Conservation (phyloP, 805 yeast genomes). For the Saturnispora hagleri region DNA sequence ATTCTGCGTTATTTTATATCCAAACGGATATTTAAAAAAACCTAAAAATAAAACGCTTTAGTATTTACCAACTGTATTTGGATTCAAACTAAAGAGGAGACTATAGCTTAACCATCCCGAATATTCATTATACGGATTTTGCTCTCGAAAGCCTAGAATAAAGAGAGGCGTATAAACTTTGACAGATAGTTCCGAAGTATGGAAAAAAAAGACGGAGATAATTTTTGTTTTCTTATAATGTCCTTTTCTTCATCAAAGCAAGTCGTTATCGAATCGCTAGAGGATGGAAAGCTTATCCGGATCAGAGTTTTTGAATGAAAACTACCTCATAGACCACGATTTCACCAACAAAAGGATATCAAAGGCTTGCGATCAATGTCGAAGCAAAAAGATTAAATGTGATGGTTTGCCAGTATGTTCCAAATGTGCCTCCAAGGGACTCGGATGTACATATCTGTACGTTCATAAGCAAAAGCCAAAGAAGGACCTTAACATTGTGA, state of each 20-base stretch:
- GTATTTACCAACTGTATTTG: background rate
- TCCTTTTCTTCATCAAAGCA: background rate
- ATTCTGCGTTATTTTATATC: too few species aligned
- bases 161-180: background rate
- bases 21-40: too few species aligned
- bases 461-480: slow-evolving; percentile 24
- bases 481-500: background rate
- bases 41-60: too few species aligned
- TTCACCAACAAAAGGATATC: slow-evolving; percentile 22
- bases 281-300: background rate
- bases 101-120: background rate
- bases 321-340: background rate
- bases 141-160: background rate
- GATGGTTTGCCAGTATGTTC: slow-evolving; percentile 38
- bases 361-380: slow-evolving; percentile 43
- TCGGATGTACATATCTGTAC: slow-evolving; percentile 29
- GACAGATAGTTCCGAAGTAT: background rate
- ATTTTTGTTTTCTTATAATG: background rate
- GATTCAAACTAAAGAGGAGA: background rate
- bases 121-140: background rate
- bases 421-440: slow-evolving; percentile 29
- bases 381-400: slow-evolving; percentile 42
- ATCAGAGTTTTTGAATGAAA: background rate
- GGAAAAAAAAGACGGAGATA: background rate
- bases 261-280: background rate